Evolutionary conservation across 805 yeast species (phyloP).

Genomic region (Yarrowia sp.): DNA sequence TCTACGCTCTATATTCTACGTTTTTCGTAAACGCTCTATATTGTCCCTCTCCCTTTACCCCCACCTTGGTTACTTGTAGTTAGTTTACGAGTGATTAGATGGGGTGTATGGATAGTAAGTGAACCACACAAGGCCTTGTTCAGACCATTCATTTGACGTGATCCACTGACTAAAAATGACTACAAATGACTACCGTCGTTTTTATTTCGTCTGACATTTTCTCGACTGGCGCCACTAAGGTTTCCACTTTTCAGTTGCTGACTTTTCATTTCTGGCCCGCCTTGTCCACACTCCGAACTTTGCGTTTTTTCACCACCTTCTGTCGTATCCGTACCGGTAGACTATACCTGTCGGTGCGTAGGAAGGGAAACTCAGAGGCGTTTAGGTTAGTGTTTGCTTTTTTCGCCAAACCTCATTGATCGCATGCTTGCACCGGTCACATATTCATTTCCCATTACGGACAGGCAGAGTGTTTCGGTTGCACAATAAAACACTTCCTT

Average conservation of each 20-base stretch:
- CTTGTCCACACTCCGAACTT: neutral
- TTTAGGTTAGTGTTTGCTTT: slow-evolving; percentile 22
- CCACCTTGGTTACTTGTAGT: no score
- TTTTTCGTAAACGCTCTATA: no score
- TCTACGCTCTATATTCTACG: no score
- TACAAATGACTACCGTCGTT: no score
- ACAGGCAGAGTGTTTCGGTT: neutral
- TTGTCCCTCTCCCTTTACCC: no score
- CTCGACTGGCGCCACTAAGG: no score
- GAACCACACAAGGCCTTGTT: no score
- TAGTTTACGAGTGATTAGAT: no score
- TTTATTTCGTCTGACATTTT: no score
- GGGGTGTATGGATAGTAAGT: no score
- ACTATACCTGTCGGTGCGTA: neutral
- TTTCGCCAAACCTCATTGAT: slow-evolving; percentile 32
- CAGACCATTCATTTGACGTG: no score
- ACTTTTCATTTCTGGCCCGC: neutral
- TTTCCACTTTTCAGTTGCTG: neutral
- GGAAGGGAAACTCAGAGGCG: slow-evolving; percentile 2
- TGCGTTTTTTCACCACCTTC: slow-evolving; percentile 14
- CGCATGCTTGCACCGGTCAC: slow-evolving; percentile 31
- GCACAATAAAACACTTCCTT: slow-evolving; percentile 19
- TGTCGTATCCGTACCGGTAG: slow-evolving; percentile 36
- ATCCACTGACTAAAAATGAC: no score
- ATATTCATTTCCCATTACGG: slow-evolving; percentile 30